Conservation (phyloP, 2,329 filamentous ascomycete species). For the Colletotrichum australisinense region DNA sequence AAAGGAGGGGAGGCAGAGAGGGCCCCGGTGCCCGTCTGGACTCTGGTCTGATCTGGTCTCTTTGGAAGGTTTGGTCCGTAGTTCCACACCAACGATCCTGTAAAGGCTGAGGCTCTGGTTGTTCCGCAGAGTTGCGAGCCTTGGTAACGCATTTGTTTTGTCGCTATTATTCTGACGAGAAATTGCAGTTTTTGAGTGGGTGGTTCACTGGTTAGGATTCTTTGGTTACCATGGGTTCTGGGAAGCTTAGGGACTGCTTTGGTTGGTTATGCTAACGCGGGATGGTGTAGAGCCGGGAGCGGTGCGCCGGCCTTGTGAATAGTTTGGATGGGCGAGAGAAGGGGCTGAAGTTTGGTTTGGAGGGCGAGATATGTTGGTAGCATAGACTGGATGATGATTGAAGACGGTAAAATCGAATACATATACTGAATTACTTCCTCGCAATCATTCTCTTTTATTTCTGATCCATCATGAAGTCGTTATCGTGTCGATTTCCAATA, state of each 20-base stretch:
- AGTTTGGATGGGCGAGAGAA: neutral
- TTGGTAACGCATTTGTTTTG: neutral
- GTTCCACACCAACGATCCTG: neutral
- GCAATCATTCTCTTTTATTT: neutral
- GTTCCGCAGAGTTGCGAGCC: neutral
- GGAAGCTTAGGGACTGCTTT: neutral
- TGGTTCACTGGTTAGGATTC: neutral
- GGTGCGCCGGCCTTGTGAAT: neutral
- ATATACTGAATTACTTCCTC: neutral
- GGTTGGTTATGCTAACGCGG: neutral
- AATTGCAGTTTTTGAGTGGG: neutral
- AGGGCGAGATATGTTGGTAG: neutral
- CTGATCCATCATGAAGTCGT: neutral
- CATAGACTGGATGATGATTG: neutral
- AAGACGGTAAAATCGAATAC: neutral
- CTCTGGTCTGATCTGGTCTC: neutral
- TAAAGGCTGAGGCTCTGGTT: neutral
- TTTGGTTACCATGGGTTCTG: conserved; percentile 1
- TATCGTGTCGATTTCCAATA: neutral
- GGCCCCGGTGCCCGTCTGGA: neutral
- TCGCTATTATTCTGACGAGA: neutral
- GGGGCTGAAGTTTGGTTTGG: neutral
- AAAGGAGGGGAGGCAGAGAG: neutral
- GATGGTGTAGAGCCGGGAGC: neutral
- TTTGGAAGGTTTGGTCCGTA: neutral